Evolutionary conservation across 768 basidiomycete species (phyloP).

Genomic region (Plicaturopsis crispa): DNA sequence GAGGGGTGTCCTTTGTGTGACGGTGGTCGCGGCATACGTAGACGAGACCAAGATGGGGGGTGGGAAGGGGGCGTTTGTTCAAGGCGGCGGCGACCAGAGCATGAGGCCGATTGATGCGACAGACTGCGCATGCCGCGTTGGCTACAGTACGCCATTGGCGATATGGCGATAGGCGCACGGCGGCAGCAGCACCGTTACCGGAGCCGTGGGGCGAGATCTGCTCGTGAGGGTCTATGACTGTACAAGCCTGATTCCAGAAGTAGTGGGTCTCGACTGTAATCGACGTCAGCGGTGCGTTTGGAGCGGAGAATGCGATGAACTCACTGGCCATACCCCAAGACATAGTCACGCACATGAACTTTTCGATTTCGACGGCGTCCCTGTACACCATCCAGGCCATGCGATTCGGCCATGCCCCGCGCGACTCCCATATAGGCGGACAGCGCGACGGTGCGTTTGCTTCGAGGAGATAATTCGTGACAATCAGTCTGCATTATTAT

Average conservation of each 20-base stretch:
- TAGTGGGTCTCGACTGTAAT: slow-evolving; percentile 56
- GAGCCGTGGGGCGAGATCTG: slow-evolving; percentile 37
- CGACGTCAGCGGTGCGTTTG: neutral
- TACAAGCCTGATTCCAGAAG: slow-evolving; percentile 63
- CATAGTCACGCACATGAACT: slow-evolving; percentile 55
- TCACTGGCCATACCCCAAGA: slow-evolving; percentile 54
- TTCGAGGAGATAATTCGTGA: slow-evolving; percentile 52
- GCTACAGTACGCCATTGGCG: slow-evolving; percentile 58
- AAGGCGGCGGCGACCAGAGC: slow-evolving; percentile 40
- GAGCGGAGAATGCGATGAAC: slow-evolving; percentile 17
- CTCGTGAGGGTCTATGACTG: slow-evolving; percentile 57
- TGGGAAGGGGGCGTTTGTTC: slow-evolving; percentile 38
- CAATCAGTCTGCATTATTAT: slow-evolving; percentile 39
- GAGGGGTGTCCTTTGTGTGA: slow-evolving; percentile 32
- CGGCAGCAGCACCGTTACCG: slow-evolving; percentile 25
- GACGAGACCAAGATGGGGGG: slow-evolving; percentile 37
- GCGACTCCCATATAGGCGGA: slow-evolving; percentile 40
- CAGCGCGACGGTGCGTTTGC: slow-evolving; percentile 32
- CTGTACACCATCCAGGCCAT: slow-evolving; percentile 58
- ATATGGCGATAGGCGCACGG: slow-evolving; percentile 40
- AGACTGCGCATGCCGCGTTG: slow-evolving; percentile 50
- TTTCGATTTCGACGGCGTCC: slow-evolving; percentile 53
- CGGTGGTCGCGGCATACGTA: slow-evolving; percentile 60
- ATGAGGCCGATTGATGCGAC: slow-evolving; percentile 58
- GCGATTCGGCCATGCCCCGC: slow-evolving; percentile 51